Evolutionary conservation across 495 filamentous ascomycete genomes (phyloP).

Genomic region (Aspergillus diversus): DNA sequence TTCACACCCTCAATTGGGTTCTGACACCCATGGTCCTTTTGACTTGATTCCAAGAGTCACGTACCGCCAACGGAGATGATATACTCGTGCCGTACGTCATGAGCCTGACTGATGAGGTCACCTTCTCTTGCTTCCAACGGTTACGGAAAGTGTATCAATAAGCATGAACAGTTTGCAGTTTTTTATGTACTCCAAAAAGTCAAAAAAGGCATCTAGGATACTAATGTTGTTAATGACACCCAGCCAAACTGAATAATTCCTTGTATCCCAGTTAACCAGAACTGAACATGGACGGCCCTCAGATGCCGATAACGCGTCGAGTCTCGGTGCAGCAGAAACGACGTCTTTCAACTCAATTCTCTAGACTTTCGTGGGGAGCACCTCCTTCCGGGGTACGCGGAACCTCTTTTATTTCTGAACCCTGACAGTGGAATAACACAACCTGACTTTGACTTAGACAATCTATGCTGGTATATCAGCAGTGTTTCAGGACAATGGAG

Average conservation of each 20-base stretch:
- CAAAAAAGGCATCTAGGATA: too few relatives aligned
- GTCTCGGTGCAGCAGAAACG: slow-evolving; percentile 38
- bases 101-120: slow-evolving; percentile 15
- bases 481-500: slow-evolving; percentile 50
- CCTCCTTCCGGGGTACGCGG: slow-evolving; percentile 30
- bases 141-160: slow-evolving; percentile 8
- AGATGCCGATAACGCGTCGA: slow-evolving; percentile 35
- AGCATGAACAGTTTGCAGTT: background rate
- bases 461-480: slow-evolving; percentile 68
- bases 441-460: slow-evolving; percentile 44
- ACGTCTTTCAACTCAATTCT: slow-evolving; percentile 31
- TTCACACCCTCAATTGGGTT: background rate
- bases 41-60: background rate
- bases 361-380: slow-evolving; percentile 30
- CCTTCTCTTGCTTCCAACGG: background rate
- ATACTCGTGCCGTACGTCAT: slow-evolving; percentile 11
- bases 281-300: slow-evolving; percentile 7
- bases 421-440: slow-evolving; percentile 22
- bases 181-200: too few relatives aligned
- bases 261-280: background rate
- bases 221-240: background rate
- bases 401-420: background rate
- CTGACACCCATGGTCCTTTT: background rate
- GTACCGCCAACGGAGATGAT: background rate
- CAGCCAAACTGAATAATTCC: background rate